These are phyloP conservation scores for Baorangia bicolor DNA, from an alignment of 768 basidiomycete genomes.

Conservation along the genomic window DNA sequence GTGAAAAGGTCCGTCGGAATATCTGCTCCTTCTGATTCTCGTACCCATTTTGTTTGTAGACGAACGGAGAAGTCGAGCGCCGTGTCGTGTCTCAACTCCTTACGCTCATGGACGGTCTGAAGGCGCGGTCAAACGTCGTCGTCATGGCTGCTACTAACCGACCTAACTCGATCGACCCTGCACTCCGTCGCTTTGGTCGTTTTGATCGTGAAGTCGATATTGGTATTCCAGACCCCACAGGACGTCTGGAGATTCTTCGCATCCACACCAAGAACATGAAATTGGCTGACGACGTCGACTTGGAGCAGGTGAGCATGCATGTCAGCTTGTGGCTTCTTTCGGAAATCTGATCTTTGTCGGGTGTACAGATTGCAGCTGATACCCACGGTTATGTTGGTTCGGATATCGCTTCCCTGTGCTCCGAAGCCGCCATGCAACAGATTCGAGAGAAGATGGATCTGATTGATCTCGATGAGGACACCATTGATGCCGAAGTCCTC, in stretches of 20 bases:
- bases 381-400: constrained; percentile 99
- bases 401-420: constrained; percentile 95
- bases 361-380: constrained; percentile 86
- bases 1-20: constrained; percentile 77
- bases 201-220: constrained; percentile 99
- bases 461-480: constrained; percentile 94
- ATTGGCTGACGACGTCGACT: constrained; percentile 91
- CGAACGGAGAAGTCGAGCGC: constrained; percentile 99
- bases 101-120: constrained; percentile 98
- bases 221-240: constrained; percentile 98
- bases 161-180: constrained; percentile 99
- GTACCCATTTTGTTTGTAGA: constrained; percentile 45
- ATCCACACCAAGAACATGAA: constrained; percentile 99
- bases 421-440: constrained; percentile 99
- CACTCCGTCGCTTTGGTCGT: constrained; percentile 96
- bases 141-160: constrained; percentile 99
- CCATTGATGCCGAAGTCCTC: constrained; percentile 98
- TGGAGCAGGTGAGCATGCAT: constrained; percentile 69
- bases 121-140: constrained; percentile 98
- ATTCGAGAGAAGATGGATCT: constrained; percentile 99
- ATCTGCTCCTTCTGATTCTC: neutral
- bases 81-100: constrained; percentile 98
- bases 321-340: neutral
- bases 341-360: constrained; percentile 4
- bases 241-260: constrained; percentile 96